A percentile compares a stretch with the other conserved stretches of the same genome.
These are phyloP conservation scores for Apiotrichum gracile DNA, from an alignment of 1,284 basidiomycete species.

Conservation along the genomic window DNA sequence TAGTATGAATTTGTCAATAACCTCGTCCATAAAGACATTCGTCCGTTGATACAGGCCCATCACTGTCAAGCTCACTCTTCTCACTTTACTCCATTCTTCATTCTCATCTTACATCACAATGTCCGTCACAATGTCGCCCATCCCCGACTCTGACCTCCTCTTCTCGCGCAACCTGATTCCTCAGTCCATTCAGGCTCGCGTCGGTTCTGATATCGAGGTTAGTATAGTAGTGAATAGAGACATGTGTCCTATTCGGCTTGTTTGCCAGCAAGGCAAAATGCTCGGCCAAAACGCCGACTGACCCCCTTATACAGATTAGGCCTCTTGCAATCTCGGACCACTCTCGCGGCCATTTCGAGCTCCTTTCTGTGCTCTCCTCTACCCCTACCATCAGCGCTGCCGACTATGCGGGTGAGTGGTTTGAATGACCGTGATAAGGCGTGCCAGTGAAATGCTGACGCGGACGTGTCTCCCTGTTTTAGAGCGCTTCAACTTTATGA, in stretches of 20 bases:
- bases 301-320: conserved; percentile 60
- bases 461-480: neutral
- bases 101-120: neutral
- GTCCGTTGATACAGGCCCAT: no score
- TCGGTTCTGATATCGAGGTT: conserved; percentile 32
- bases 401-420: conserved; percentile 52
- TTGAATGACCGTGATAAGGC: neutral
- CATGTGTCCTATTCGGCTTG: neutral
- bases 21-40: no score
- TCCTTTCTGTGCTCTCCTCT: conserved; percentile 75
- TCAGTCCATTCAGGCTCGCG: conserved; percentile 13
- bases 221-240: no score
- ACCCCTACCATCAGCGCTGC: conserved; percentile 65
- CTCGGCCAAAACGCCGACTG: neutral
- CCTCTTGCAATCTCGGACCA: conserved; percentile 88
- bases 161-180: conserved; percentile 35
- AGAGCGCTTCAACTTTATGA: conserved; percentile 56
- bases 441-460: neutral
- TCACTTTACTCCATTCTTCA: neutral
- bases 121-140: conserved; percentile 5
- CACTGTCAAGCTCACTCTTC: no score
- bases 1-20: no score
- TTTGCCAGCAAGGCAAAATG: neutral
- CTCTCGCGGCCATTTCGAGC: conserved; percentile 69
- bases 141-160: conserved; percentile 21